A percentile compares a stretch with the other conserved stretches of the same genome.
Conservation (phyloP, 2,329 filamentous ascomycete species). For the Sphaerulina vaccinii region DNA sequence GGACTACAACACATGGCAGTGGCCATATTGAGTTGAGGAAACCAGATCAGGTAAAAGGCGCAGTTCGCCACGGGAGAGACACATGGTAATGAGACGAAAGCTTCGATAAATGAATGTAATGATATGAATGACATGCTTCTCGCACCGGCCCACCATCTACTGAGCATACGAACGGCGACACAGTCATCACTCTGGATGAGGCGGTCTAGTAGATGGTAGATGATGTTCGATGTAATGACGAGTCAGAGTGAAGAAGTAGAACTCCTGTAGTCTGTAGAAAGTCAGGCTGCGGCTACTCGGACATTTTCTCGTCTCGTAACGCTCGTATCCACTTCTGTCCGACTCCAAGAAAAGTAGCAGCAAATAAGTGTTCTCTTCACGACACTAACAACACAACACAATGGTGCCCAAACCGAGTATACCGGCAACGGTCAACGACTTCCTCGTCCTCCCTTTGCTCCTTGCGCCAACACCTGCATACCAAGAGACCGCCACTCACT, state of each 20-base stretch:
- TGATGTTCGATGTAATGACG: no score
- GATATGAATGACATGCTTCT: background rate
- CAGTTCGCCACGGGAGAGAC: background rate
- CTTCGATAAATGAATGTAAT: background rate
- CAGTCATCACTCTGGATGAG: no score
- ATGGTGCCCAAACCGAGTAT: constrained; percentile 23
- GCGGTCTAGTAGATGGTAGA: no score
- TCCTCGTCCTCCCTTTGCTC: constrained; percentile 66
- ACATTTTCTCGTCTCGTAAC: no score
- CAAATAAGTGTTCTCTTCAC: background rate
- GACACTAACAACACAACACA: background rate
- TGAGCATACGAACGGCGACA: no score
- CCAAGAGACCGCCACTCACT: constrained; percentile 66
- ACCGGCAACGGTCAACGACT: constrained; percentile 54
- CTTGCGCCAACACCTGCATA: constrained; percentile 65
- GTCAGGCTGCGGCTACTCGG: no score
- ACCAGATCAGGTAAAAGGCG: background rate
- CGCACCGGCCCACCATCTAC: no score
- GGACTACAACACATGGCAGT: constrained; percentile 64
- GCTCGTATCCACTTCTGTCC: no score
- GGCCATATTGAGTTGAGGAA: constrained; percentile 49
- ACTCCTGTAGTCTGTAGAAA: no score
- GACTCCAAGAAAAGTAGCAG: background rate
- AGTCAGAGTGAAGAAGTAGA: no score
- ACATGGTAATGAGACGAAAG: background rate